Percentiles rank a stretch among this genome's conserved stretches.
Conservation (phyloP, 2,329 filamentous ascomycete genomes). For the Alternaria rosae region DNA sequence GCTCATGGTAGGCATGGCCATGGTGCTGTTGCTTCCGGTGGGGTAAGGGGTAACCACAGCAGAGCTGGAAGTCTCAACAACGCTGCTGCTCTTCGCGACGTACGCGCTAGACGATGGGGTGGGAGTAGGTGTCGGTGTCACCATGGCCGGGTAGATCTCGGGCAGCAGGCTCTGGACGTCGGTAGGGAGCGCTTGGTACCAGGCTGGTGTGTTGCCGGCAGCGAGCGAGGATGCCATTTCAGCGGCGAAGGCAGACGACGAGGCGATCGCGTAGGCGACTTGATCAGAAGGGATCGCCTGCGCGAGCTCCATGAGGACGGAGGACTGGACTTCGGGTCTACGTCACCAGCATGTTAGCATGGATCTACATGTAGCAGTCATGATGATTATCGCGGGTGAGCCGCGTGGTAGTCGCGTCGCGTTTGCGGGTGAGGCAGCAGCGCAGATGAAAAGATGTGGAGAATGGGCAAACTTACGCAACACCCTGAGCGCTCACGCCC, state of each 20-base stretch:
- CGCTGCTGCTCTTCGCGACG: conserved; percentile 9
- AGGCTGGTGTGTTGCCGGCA: conserved; percentile 53
- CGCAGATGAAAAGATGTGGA: background rate
- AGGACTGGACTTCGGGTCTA: conserved; percentile 40
- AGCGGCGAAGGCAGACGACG: conserved; percentile 51
- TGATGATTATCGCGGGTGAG: background rate
- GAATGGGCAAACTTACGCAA: conserved; percentile 29
- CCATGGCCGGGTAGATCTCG: conserved; percentile 39
- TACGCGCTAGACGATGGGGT: conserved; percentile 7
- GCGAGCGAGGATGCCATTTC: conserved; percentile 54
- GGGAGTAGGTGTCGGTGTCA: conserved; percentile 27
- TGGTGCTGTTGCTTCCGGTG: conserved; percentile 8
- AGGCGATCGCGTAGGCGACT: conserved; percentile 51
- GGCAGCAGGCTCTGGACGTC: conserved; percentile 56
- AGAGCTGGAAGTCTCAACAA: background rate
- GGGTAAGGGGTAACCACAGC: conserved; percentile 1
- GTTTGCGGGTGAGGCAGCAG: background rate
- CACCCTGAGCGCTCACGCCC: conserved; percentile 35
- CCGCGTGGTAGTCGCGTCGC: conserved; percentile 2
- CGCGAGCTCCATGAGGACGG: conserved; percentile 53
- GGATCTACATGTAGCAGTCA: background rate
- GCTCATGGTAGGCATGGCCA: conserved; percentile 14
- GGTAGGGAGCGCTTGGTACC: conserved; percentile 56
- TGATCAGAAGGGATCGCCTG: conserved; percentile 55
- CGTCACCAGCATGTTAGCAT: conserved; percentile 16